Evolutionary conservation across 768 basidiomycete genomes (phyloP), one percentile per base, ranked within the genome.

Genomic region (Psilocybe cyanescens): DNA sequence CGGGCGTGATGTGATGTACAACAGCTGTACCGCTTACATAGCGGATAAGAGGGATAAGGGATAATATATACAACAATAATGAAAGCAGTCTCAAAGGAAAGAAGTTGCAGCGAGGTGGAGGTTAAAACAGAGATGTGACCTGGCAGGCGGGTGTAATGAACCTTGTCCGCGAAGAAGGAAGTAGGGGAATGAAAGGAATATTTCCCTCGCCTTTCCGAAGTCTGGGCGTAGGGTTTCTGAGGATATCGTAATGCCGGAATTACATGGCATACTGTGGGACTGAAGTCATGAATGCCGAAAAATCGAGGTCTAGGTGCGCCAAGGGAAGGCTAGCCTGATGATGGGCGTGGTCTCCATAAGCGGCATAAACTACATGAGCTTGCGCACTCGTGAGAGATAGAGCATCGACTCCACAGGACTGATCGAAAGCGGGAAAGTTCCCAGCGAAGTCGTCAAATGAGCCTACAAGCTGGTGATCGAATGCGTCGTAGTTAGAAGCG

Each of bases 281-380:
- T n/a, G 72, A 67, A 61, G 69, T 67, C 72, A 79, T 73, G 72
- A 78, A 75, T 39, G 75, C 68, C 55, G 77, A 76, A 29, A 72
- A 69, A 46, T 71, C 71, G 31, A 71, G 60, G 37, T 69, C 68
- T 50, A 70, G 49, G 28, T 69, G 63, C 33, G 61, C 55, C 31
- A 71, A 61, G 9, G 63, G 62, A 17, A 59, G 24, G 29, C 55
- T 12, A 58, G 35, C 59, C 52, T 55, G 16, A 14, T 53, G 51
- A 63, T 59, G 58, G 37, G 53, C 41, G 46, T 49, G 53, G 54
- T 61, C 61, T 29, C 35, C 59, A 52, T 54, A 67, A 31, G 61
- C 37, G 35, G 57, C 49, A 54, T 55, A 66, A 6, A 64, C 35
- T 14, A 31, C 50, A 4, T 54, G 58, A 39, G 39, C 49, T 4